Conservation (phyloP, 2,329 filamentous ascomycete species). For the Fulvia fulva region DNA sequence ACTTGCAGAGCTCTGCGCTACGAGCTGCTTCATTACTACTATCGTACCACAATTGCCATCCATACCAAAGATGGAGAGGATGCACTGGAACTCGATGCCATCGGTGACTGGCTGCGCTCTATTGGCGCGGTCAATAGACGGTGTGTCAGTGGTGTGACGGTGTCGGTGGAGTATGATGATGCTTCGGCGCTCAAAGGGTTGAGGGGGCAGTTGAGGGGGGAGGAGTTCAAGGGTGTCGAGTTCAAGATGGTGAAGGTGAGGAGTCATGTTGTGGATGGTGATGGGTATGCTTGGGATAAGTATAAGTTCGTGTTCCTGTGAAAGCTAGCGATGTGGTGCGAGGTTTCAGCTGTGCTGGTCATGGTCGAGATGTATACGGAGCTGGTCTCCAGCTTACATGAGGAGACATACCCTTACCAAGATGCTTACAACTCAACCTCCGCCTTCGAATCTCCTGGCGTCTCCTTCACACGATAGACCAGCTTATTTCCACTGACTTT, state of each 20-base stretch:
- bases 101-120: not conserved
- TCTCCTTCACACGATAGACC: slow-evolving; percentile 38
- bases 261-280: not conserved
- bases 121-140: not conserved
- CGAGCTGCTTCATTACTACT: not conserved
- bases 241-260: not conserved
- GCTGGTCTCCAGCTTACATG: not conserved
- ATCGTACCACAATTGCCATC: not conserved
- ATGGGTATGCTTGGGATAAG: not conserved
- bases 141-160: not conserved
- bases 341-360: not conserved
- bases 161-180: not conserved
- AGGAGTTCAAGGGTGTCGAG: not conserved
- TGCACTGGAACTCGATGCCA: too few relatives aligned
- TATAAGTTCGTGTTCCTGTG: not conserved
- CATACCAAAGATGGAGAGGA: not conserved
- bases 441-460: slow-evolving; percentile 19
- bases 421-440: slow-evolving; percentile 19
- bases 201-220: not conserved
- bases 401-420: not conserved
- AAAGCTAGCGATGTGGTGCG: not conserved
- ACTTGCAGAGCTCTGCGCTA: not conserved
- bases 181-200: not conserved
- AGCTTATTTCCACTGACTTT: slow-evolving; percentile 48
- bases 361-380: not conserved